phyloP scores from a whole-genome alignment of 768 basidiomycete genomes.

The Termitomyces eurrhizus region DNA sequence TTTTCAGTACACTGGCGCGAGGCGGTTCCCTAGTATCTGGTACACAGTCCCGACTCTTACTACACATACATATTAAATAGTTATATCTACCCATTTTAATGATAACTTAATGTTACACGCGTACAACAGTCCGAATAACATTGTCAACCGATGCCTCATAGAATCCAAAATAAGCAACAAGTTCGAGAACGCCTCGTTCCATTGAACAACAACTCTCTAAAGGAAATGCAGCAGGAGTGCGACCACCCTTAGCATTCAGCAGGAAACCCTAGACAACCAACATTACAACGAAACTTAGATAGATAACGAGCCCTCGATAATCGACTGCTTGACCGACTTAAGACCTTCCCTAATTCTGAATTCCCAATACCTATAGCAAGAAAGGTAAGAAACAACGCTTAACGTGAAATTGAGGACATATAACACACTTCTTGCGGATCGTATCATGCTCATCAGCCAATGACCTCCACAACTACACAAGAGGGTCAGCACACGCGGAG shows the following conservation, averaged over 20 bases:
- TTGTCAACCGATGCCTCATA: not conserved
- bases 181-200: not conserved
- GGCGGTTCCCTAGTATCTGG: not conserved
- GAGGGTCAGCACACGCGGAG: not conserved
- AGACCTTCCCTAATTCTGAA: constrained; percentile 58
- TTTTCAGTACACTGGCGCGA: not conserved
- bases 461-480: constrained; percentile 59
- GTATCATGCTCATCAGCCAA: constrained; percentile 69
- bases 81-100: too few relatives aligned
- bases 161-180: not conserved
- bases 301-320: not conserved
- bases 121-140: too few relatives aligned
- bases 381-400: not conserved
- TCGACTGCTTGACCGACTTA: constrained; percentile 12
- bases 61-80: too few relatives aligned
- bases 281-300: not conserved
- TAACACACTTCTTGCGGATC: constrained; percentile 66
- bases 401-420: not conserved
- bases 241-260: not conserved
- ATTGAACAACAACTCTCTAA: too few relatives aligned
- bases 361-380: constrained; percentile 64
- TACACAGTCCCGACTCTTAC: too few relatives aligned
- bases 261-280: not conserved
- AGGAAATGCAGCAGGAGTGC: too few relatives aligned
- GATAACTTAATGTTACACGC: too few relatives aligned